Conservation (phyloP, 2,329 filamentous ascomycete genomes). For the Incumbomyces delicatus region DNA sequence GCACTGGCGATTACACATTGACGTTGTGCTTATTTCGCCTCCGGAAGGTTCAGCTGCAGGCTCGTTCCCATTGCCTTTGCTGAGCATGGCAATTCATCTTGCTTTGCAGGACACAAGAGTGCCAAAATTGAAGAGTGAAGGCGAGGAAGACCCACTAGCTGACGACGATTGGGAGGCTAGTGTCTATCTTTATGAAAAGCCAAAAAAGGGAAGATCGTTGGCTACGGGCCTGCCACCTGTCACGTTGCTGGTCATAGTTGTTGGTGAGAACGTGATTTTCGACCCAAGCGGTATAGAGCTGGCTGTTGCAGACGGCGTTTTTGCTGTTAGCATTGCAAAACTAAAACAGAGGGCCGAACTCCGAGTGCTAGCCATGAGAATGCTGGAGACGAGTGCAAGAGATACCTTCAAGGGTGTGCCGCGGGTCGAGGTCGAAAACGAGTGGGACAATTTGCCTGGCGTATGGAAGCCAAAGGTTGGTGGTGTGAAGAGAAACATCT, state of each 20-base stretch:
- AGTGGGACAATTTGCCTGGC: constrained; percentile 50
- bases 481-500: constrained; percentile 64
- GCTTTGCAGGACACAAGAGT: constrained; percentile 80
- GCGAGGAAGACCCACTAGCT: constrained; percentile 93
- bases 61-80: constrained; percentile 67
- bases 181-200: constrained; percentile 58
- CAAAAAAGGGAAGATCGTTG: constrained; percentile 8
- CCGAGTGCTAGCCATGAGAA: constrained; percentile 58
- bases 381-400: constrained; percentile 64
- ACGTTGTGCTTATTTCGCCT: constrained; percentile 66
- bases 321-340: constrained; percentile 68
- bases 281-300: constrained; percentile 88
- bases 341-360: constrained; percentile 35
- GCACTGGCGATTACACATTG: constrained; percentile 94
- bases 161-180: constrained; percentile 94
- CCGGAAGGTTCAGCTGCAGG: constrained; percentile 32
- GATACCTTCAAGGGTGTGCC: constrained; percentile 62
- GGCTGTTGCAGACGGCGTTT: constrained; percentile 77
- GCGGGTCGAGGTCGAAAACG: constrained; percentile 34
- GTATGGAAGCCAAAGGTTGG: constrained; percentile 83
- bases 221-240: constrained; percentile 55
- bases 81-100: constrained; percentile 87
- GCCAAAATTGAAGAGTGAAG: constrained; percentile 74
- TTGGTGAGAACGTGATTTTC: constrained; percentile 84
- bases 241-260: constrained; percentile 78